Percentiles rank a stretch among this genome's conserved stretches.
Conservation (phyloP, 164 flowering plant genomes). For the Nelumbo lutea region DNA sequence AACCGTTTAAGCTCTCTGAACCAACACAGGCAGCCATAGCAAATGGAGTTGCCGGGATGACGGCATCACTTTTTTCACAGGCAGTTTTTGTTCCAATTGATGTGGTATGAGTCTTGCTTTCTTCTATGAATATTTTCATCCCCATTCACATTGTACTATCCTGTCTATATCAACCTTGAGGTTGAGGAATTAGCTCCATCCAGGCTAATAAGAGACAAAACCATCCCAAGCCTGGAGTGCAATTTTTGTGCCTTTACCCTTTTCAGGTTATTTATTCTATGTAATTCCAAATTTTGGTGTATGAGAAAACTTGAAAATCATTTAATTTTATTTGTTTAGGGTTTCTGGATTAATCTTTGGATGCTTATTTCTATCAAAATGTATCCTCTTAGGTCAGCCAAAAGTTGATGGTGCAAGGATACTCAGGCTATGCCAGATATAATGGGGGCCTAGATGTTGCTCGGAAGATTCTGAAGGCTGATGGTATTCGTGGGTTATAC, state of each 20-base stretch:
- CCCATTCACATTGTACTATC: background rate
- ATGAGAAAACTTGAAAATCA: background rate
- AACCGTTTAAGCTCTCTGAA: constrained; percentile 73
- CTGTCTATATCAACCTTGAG: background rate
- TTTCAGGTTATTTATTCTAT: background rate
- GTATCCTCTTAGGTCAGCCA: constrained; percentile 68
- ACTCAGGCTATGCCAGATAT: constrained; percentile 76
- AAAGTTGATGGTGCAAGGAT: constrained; percentile 98
- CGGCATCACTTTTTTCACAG: constrained; percentile 75
- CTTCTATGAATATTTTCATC: constrained; percentile 2
- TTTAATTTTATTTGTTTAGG: background rate
- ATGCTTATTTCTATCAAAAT: constrained; percentile 12
- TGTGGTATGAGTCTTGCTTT: constrained; percentile 52
- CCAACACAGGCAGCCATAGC: constrained; percentile 87
- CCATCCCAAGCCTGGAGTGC: background rate
- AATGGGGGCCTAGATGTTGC: constrained; percentile 92
- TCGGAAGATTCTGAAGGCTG: constrained; percentile 61
- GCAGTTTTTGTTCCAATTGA: constrained; percentile 94
- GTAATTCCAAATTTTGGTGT: background rate
- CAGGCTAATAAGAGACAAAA: background rate
- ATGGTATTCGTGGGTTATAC: constrained; percentile 85
- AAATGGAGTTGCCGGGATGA: constrained; percentile 94
- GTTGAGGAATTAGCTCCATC: background rate
- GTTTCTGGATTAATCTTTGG: background rate
- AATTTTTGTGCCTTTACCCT: background rate